phyloP scores from a whole-genome alignment of 2,329 filamentous ascomycete species.

The Hypoxylon sp. region DNA sequence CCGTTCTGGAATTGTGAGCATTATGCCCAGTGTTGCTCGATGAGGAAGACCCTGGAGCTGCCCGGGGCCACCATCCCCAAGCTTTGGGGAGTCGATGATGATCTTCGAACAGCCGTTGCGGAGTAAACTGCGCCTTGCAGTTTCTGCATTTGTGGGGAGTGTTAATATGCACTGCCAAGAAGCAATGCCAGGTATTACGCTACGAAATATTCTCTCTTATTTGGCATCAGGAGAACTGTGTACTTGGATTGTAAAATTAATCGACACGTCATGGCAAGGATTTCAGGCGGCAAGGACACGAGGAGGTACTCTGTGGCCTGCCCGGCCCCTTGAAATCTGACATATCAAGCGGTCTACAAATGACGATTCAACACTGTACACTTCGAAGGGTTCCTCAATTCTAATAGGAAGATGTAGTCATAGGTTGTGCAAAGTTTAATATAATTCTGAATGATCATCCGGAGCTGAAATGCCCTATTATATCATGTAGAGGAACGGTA shows the following conservation, averaged over 20 bases:
- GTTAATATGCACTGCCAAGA: background rate
- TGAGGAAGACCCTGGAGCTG: background rate
- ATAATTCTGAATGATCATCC: background rate
- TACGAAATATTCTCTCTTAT: background rate
- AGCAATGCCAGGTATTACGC: background rate
- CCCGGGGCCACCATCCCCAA: background rate
- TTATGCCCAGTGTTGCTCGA: background rate
- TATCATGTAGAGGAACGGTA: background rate
- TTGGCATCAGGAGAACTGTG: background rate
- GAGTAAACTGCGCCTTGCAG: background rate
- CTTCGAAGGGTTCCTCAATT: no score
- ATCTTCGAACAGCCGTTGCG: background rate
- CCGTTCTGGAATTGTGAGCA: background rate
- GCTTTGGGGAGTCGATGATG: background rate
- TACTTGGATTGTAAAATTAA: background rate
- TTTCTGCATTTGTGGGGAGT: background rate
- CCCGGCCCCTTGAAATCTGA: no score
- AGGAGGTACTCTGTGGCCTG: no score
- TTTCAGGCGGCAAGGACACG: background rate
- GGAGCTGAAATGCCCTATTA: background rate
- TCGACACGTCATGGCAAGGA: background rate
- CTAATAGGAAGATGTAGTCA: background rate
- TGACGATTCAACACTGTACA: no score
- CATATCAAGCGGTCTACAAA: no score
- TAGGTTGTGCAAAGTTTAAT: background rate